Evolutionary conservation across 2,329 filamentous ascomycete species (phyloP), one percentile per base, ranked within the genome.

Genomic region (Proliferodiscus dingleyae): DNA sequence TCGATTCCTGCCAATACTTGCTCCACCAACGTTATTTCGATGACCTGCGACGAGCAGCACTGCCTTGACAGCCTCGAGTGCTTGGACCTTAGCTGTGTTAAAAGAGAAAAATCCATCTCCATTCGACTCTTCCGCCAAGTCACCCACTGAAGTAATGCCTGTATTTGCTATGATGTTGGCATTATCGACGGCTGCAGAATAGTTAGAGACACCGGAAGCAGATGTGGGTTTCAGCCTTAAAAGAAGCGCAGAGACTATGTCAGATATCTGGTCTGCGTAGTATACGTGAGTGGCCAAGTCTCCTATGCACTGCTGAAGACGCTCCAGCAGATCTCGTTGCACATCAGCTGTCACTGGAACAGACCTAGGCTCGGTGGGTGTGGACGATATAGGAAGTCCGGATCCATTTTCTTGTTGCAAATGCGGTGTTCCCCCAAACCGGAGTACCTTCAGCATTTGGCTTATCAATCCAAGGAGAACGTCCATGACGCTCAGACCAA

Each of bases 401-500:
- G 41, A 47, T 13, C 50, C 49, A 33, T 53, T 59, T 32, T 50
- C 52, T 37, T 62, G 59, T 47, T 61, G 65, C 43, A 67, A 66
- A 55, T 57, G 57, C n/a, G 52, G 49, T 42, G 42, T 49, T 34
- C 70, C 69, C 34, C 69, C 69, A 22, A 88, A 74, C 58, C 88
- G 85, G 11, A 95, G 74, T 7, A 95, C 71, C 58, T 82, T 77
- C 55, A 89, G 80, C 62, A 91, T 85, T 61, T 95, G 89, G 53
- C 88, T 84, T 52, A 96, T 80, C 11, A 98, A 73, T 2, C 89
- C 86, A 11, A 95, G 73, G 22, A 97, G 72, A 15, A 97, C 83
- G 64, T 98, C 93, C 83, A 97, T 97, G 42, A 97, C 86, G 63
- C 90, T 96, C 37, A 98, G 73, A 1, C 93, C 93, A 51, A 98